These are phyloP conservation scores for Pestalotiopsis sp. DNA, from an alignment of 2,329 filamentous ascomycete genomes.

Conservation along the genomic window DNA sequence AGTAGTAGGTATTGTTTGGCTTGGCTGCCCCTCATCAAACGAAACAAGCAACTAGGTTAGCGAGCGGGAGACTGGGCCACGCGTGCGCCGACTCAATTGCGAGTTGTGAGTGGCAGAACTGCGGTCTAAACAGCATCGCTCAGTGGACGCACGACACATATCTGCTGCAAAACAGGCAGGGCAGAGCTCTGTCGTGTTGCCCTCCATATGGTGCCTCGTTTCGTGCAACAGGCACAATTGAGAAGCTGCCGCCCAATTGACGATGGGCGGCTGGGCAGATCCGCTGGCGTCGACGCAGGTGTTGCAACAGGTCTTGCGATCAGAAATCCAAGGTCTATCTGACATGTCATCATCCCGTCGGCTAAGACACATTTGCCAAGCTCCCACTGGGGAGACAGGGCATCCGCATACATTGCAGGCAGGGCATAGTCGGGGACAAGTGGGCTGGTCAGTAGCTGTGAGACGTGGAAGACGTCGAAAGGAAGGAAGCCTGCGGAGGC, in stretches of 20 bases:
- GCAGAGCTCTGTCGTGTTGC: slow-evolving; percentile 8
- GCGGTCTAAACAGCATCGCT: background rate
- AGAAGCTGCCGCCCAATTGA: slow-evolving; percentile 1
- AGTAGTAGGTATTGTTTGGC: background rate
- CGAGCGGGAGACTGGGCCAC: background rate
- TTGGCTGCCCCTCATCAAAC: background rate
- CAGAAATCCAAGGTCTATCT: slow-evolving; percentile 21
- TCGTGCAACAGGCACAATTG: slow-evolving; percentile 3
- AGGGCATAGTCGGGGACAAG: background rate
- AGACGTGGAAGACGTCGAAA: background rate
- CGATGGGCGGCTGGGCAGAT: background rate
- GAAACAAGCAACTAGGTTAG: background rate
- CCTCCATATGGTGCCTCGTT: slow-evolving; percentile 10
- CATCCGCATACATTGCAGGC: background rate
- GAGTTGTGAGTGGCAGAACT: background rate
- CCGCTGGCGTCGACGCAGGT: background rate
- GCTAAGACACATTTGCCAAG: slow-evolving; percentile 24
- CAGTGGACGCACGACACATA: background rate
- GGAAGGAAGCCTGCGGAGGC: background rate
- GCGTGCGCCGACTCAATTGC: background rate
- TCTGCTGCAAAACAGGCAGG: background rate
- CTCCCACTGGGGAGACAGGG: slow-evolving; percentile 13
- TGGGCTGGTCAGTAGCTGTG: background rate
- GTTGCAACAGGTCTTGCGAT: slow-evolving; percentile 8
- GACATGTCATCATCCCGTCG: slow-evolving; percentile 29